Conservation (phyloP, 805 yeast genomes). For the Metschnikowia kofuensis region DNA sequence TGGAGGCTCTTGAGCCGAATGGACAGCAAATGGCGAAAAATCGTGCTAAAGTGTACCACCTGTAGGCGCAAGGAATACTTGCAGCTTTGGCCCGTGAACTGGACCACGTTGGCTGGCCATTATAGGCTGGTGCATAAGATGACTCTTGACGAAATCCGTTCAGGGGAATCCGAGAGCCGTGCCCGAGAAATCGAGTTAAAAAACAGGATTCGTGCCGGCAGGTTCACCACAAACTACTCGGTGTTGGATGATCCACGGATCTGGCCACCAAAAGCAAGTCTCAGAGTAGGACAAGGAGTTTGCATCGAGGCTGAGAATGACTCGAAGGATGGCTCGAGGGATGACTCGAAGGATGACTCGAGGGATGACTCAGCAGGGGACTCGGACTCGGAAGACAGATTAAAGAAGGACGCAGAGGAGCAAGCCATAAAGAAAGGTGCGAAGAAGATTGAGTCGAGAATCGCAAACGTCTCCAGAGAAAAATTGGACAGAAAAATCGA, state of each 20-base stretch:
- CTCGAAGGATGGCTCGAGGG: not conserved
- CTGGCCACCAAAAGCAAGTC: too few relatives aligned
- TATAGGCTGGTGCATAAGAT: not conserved
- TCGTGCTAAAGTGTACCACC: not conserved
- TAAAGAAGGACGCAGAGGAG: too few relatives aligned
- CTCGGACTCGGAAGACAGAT: too few relatives aligned
- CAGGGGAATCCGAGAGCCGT: not conserved
- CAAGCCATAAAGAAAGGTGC: too few relatives aligned
- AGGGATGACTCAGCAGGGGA: too few relatives aligned
- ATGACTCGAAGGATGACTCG: too few relatives aligned
- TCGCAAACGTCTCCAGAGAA: too few relatives aligned
- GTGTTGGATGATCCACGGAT: too few relatives aligned
- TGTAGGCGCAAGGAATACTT: not conserved
- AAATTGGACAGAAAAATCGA: too few relatives aligned
- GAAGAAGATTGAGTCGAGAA: too few relatives aligned
- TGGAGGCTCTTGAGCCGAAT: constrained; percentile 1
- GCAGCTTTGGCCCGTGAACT: constrained; percentile 6
- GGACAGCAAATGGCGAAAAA: constrained; percentile 5
- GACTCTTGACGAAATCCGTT: not conserved
- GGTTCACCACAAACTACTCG: not conserved
- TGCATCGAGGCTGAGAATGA: not conserved
- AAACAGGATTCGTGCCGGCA: not conserved
- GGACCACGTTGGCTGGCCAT: constrained; percentile 4
- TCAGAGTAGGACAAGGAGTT: too few relatives aligned
- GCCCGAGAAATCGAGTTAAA: not conserved